Percentiles rank a stretch among this genome's conserved stretches.
These are phyloP conservation scores for Saprolegnia diclina DNA, from an alignment of 352 stramenopile species.

Conservation along the genomic window DNA sequence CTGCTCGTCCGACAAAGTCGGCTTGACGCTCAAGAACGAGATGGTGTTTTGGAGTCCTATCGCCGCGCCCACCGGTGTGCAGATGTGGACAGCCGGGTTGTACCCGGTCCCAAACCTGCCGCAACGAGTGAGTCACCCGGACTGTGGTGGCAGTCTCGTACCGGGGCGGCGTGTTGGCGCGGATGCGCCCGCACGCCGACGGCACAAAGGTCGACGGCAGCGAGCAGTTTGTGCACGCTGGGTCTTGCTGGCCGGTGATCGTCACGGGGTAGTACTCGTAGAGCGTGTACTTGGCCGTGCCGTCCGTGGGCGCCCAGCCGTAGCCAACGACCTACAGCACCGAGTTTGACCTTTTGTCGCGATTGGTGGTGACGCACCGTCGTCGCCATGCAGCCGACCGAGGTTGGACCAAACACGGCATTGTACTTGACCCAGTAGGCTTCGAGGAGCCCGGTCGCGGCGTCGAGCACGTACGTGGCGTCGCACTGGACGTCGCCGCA, in stretches of 20 bases:
- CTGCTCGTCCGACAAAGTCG: background rate
- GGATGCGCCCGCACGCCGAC: background rate
- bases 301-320: constrained; percentile 5
- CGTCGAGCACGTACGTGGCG: constrained; percentile 17
- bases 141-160: background rate
- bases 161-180: background rate
- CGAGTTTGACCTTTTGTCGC: background rate
- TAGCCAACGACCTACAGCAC: constrained; percentile 14
- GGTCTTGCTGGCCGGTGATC: background rate
- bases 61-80: constrained; percentile 7
- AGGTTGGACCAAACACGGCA: background rate
- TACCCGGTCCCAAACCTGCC: constrained; percentile 16
- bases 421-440: constrained; percentile 26
- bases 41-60: background rate
- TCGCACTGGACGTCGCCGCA: constrained; percentile 18
- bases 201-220: background rate
- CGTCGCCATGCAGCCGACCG: constrained; percentile 1
- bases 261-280: constrained; percentile 20
- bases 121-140: background rate
- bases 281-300: constrained; percentile 19
- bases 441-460: background rate
- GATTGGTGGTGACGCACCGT: background rate
- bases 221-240: background rate
- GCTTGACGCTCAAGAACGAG: background rate
- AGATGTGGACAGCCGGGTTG: background rate